Base-by-base conservation (phyloP, 495 filamentous ascomycete genomes). In the Jackrogersella multiformis region DNA sequence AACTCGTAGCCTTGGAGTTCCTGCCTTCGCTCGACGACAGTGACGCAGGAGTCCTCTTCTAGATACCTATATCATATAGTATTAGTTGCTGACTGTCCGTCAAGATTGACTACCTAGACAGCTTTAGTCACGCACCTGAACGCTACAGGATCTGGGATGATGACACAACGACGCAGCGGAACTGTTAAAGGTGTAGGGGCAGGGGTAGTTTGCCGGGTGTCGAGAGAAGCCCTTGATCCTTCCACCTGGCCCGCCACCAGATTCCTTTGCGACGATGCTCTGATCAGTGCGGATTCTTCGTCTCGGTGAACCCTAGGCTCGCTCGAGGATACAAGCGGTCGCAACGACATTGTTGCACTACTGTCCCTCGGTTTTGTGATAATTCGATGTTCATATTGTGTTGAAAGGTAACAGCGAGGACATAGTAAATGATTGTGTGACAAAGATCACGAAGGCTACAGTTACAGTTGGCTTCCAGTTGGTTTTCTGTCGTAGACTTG, bases 1-100 rank as follows among this genome's bases (percentile, higher is more conserved):
- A 94, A 80, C 73, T 97, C 94, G 74, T 97, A 98, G 60, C 96
- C 96, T 46, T 87, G 76, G 18, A 99, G 84, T 28, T 81, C 78
- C 46, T 80, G 78, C 45, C 87, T 85, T 26, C 90, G 89, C 61
- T 92, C 84, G 9, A 97, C 82, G 12, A 97, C 88, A 3, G 82
- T 85, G 2, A 92, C 92, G 0, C 86, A 87, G 1, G 91, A 81
- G 59, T 99, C 95, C 64, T 93, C 90, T 83, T 96, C 92, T 12
- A 99, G 85, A 71, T 96, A 99, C 67, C 90, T 87, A 44, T 39
- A 34, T 10, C 12, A 13, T 48, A 60, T 44, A 48, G 44, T 10
- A 38, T 53, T 34, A 60, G 48, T 35, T 18, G 59, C n/a, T 53
- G 18, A 24, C 8, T 5, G 2, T 18, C 4, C 16, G 16, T 13